Evolutionary conservation across 306 rosid species (phyloP), one percentile per base, ranked within the genome.

Genomic region (Vigna radiata): DNA sequence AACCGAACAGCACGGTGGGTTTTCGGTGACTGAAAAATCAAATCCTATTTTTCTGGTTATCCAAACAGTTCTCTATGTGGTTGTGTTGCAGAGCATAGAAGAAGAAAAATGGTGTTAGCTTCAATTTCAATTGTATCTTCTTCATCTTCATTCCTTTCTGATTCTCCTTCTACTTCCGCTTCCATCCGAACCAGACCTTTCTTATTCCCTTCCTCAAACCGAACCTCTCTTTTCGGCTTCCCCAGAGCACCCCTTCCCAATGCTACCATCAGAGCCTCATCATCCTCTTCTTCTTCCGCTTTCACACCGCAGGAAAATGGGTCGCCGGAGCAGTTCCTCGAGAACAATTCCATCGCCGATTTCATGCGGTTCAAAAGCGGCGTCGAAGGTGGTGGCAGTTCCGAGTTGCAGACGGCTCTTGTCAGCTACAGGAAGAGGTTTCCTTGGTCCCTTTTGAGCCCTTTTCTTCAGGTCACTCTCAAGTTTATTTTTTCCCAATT

Each of bases 341-440:
- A 81, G 58, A 90, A 58, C 67, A 91, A 87, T 82, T 92, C 97
- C 48, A 86, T 95, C 14, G 97, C 90, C 7, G 97, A 92, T 84
- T 95, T 95, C 90, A 86, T 95, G 92, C 73, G 99, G 49, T 95
- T 92, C 88, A 89, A 90, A 71, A 82, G 79, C 36, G 93, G 88
- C 1, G 82, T 15, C 31, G 88, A 85, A 77, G 89, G 90, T 55
- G 88, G 92, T 47, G 80, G 83, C 14, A 81, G 76, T 52, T 93
- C 92, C 4, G 90, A 89, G 58, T 74, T 95, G 83, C 98, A 95
- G 84, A 92, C 98, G 5, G 97, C 98, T 33, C 82, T 90, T 15
- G 97, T 95, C 14, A 88, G 89, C 39, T 95, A 89, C 69, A 77
- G 68, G 63, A 95, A 90, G 95, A 88, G 79, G 84, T 95, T 95